Evolutionary conservation across 1,284 basidiomycete genomes (phyloP).

Genomic region (Papiliotrema laurentii): DNA sequence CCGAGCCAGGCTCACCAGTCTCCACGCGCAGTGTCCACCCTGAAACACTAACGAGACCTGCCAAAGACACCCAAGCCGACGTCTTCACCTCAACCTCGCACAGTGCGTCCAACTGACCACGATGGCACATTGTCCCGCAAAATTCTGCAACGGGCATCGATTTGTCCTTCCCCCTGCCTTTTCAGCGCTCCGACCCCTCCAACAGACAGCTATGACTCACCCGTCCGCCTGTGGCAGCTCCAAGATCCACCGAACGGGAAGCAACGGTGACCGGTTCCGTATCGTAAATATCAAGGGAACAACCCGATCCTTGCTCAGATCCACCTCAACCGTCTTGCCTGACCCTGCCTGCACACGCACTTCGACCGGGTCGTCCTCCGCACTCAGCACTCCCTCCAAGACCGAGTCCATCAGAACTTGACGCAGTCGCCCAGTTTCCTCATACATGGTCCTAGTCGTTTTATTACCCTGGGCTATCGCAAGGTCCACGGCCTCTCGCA

Average conservation of each 20-base stretch:
- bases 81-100: slow-evolving; percentile 7
- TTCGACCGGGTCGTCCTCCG: slow-evolving; percentile 66
- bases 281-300: slow-evolving; percentile 56
- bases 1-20: slow-evolving; percentile 15
- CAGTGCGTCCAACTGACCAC: slow-evolving; percentile 24
- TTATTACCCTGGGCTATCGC: slow-evolving; percentile 61
- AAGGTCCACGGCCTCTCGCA: slow-evolving; percentile 57
- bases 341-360: slow-evolving; percentile 16
- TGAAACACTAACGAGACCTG: slow-evolving; percentile 21
- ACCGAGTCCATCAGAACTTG: slow-evolving; percentile 63
- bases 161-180: background rate
- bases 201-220: background rate
- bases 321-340: background rate
- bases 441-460: slow-evolving; percentile 70
- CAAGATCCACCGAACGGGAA: slow-evolving; percentile 30
- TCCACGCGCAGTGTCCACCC: slow-evolving; percentile 32
- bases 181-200: background rate
- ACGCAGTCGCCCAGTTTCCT: slow-evolving; percentile 74
- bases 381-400: slow-evolving; percentile 67
- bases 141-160: slow-evolving; percentile 10
- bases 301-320: slow-evolving; percentile 41
- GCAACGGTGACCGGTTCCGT: slow-evolving; percentile 54
- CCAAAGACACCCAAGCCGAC: slow-evolving; percentile 23
- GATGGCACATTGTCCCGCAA: slow-evolving; percentile 19
- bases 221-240: slow-evolving; percentile 15